Evolutionary conservation across 768 basidiomycete genomes (phyloP).

Genomic region (Hirschioporus abietinus): DNA sequence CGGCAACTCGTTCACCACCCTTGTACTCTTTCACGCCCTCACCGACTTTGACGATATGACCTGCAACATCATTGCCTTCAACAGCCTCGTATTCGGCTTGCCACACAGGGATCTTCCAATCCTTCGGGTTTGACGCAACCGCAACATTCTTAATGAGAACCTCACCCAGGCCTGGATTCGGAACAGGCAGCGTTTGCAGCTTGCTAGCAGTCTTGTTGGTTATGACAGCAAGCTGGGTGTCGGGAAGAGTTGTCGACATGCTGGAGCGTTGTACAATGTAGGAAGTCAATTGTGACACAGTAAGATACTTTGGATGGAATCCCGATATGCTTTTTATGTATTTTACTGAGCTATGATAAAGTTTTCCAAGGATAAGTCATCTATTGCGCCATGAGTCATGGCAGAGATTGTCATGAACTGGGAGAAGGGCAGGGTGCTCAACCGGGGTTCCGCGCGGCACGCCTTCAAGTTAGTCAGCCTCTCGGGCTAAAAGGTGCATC

Average conservation of each 20-base stretch:
- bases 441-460: no score
- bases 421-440: no score
- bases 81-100: conserved; percentile 11
- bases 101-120: background rate
- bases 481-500: no score
- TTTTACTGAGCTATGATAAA: no score
- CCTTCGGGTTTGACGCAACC: conserved; percentile 7
- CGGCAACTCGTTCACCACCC: background rate
- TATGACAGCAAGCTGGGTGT: background rate
- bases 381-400: no score
- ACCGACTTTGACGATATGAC: conserved; percentile 14
- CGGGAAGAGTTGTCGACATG: background rate
- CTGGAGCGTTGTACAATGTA: background rate
- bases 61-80: conserved; percentile 16
- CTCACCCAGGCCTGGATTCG: conserved; percentile 12
- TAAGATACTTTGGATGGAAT: no score
- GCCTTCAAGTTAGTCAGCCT: no score
- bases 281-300: no score
- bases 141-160: conserved; percentile 13
- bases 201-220: background rate
- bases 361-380: no score
- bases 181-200: conserved; percentile 6
- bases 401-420: no score
- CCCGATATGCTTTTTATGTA: no score
- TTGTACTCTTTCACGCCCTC: conserved; percentile 13